These are phyloP conservation scores for Phytophthora litchii DNA, from an alignment of 352 stramenopile genomes.

Conservation along the genomic window DNA sequence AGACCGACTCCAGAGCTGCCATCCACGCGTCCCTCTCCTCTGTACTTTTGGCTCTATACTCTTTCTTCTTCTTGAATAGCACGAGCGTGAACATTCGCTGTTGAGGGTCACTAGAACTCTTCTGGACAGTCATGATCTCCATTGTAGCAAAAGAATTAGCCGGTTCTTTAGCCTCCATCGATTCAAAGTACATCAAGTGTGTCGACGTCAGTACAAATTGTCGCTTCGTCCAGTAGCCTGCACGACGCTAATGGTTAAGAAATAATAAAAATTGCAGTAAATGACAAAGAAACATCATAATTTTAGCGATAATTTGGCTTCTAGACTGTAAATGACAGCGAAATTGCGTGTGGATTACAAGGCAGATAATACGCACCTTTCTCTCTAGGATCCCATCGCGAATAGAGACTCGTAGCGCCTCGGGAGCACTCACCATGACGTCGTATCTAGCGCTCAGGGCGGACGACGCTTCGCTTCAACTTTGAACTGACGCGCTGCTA, in stretches of 20 bases:
- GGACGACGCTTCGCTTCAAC: conserved; percentile 41
- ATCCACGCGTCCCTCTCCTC: conserved; percentile 79
- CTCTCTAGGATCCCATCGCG: conserved; percentile 70
- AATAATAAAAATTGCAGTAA: conserved; percentile 1
- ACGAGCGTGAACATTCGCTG: conserved; percentile 63
- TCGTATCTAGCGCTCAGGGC: conserved; percentile 10
- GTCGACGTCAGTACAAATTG: conserved; percentile 74
- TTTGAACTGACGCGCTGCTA: conserved; percentile 3
- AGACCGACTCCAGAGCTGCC: conserved; percentile 61
- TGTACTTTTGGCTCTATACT: conserved; percentile 60
- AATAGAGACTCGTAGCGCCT: conserved; percentile 60
- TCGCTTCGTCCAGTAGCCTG: conserved; percentile 83
- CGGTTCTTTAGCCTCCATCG: conserved; percentile 47
- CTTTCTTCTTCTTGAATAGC: conserved; percentile 82
- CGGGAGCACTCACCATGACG: conserved; percentile 69
- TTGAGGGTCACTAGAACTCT: conserved; percentile 39
- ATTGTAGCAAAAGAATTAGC: conserved; percentile 55
- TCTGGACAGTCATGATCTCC: conserved; percentile 70
- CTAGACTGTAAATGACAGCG: not conserved
- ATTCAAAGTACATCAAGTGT: conserved; percentile 76
- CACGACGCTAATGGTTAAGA: conserved; percentile 49
- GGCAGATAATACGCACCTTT: conserved; percentile 34
- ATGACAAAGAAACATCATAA: not conserved
- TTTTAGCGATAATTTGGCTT: conserved; percentile 15
- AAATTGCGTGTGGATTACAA: not conserved